A percentile compares a stretch with the other conserved stretches of the same genome.
These are phyloP conservation scores for Elaeagnus macrophylla DNA, from an alignment of 306 rosid genomes.

Conservation along the genomic window DNA sequence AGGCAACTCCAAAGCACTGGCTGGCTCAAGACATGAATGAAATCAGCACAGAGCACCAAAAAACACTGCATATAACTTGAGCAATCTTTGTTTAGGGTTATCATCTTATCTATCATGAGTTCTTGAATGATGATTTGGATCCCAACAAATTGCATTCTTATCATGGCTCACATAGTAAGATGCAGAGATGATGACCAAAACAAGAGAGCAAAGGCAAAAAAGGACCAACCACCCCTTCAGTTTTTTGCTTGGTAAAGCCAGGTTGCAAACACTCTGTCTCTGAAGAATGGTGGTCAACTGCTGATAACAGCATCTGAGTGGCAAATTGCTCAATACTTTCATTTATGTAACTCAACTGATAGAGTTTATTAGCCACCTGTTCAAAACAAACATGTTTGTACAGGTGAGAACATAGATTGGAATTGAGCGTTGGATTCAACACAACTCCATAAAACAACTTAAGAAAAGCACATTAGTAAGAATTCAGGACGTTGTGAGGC, in stretches of 20 bases:
- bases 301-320: constrained; percentile 60
- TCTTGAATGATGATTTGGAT: too few species aligned
- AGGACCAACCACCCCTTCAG: constrained; percentile 38
- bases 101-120: too few species aligned
- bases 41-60: neutral
- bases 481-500: neutral
- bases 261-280: constrained; percentile 42
- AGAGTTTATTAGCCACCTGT: constrained; percentile 96
- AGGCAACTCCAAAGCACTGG: neutral
- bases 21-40: neutral
- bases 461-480: constrained; percentile 3
- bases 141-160: neutral
- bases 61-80: neutral
- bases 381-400: neutral
- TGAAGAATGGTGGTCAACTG: constrained; percentile 31
- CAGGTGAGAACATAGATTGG: too few species aligned
- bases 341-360: constrained; percentile 66
- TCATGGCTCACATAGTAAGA: constrained; percentile 4
- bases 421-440: neutral
- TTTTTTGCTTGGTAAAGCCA: constrained; percentile 39
- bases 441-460: constrained; percentile 9
- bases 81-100: too few species aligned
- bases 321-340: constrained; percentile 77
- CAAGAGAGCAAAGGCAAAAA: constrained; percentile 4
- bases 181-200: constrained; percentile 1